Evolutionary conservation across 352 stramenopile species (phyloP), one percentile per base, ranked within the genome.

Genomic region (Plasmopara muralis): DNA sequence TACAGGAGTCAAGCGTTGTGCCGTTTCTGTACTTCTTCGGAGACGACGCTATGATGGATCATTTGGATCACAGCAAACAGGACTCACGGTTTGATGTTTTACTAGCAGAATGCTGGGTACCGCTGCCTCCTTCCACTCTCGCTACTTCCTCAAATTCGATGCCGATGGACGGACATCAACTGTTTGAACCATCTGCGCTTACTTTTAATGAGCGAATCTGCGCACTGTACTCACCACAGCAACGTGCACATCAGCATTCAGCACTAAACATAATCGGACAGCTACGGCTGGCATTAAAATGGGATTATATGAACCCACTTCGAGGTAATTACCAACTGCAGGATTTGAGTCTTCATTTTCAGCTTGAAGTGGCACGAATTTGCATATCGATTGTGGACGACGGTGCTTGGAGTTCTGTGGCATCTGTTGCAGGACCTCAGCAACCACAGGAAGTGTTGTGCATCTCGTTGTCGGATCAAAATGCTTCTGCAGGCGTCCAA

Each of bases 1-100:
- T 80, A 2, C 82, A 93, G 35, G 83, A 93, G 51, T 83, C 80
- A 31, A 93, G 83, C 58, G 83, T 93, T 13, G 77, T 93, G 29
- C 83, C 83, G 3, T 93, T 93, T 54, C 58, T 93, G 16, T 93
- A 93, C 47, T 93, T 93, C 58, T 93, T 93, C 49, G 83, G 83
- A 6, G 83, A 93, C 16, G 83, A 93, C 51, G 68, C 69, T 14
- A 93, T 85, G 59, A 88, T 93, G 80, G 83, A 93, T 49, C 77
- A 88, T 58, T 60, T 93, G 33, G 80, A 93, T 49, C 83, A 90
- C 53, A 89, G 77, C 62, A 91, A 90, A 47, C 78, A 90, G 54
- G 80, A 93, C 41, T 85, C 76, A 8, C 74, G 82, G 4, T 89
- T 89, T 34, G 83, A 93, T 34, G 66, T 72, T 40, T 65, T 93